Base-by-base conservation (phyloP, 2,329 filamentous ascomycete species). In the Sporothrix globosa region DNA sequence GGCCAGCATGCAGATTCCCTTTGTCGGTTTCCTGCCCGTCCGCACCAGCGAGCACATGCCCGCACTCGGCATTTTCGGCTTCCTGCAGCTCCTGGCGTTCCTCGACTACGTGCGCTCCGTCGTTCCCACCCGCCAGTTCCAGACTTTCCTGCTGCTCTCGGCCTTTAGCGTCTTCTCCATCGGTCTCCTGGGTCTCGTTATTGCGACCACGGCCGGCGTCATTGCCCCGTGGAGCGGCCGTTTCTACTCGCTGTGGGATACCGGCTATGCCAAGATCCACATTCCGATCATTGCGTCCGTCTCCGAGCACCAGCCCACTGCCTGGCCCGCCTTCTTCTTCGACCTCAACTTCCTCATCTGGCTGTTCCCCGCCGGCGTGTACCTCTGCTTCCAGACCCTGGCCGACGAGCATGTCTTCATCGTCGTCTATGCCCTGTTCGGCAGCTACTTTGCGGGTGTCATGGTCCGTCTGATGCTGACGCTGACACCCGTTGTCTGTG, bases 221-320 rank as follows among this genome's bases (percentile, higher is more conserved):
- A 96, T 99, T 80, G 96, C 96, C 27, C 96, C 96, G 21, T 99
- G 96, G 96, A 93, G 92, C 77, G 96, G 96, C 74, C 94, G 96
- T 76, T 99, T 99, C 87, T 99, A 99, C 84, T 99, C 96, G 27
- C 89, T 99, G 44, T 99, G 95, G 93, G 96, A 99, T 80, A 99
- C 96, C 6, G 91, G 93, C 76, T 99, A 99, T 79, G 96, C 96
- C 77, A 99, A 99, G 86, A 96, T 98, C 74, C 96, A 99, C 78
- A 99, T 99, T 78, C 96, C 96, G 73, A 99, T 99, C 79, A 99
- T 99, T 80, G 96, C 96, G 3, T 99, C 96, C n/a, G 96, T 99
- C 61, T 99, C 96, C 1, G 96, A 99, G 83, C 96, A 99, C 83
- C 96, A 99, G 83, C 96, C 96, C 69, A 99, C 96, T 50, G 96